phyloP scores from a whole-genome alignment of 2,329 filamentous ascomycete species.

The Calonectria ilicicola region DNA sequence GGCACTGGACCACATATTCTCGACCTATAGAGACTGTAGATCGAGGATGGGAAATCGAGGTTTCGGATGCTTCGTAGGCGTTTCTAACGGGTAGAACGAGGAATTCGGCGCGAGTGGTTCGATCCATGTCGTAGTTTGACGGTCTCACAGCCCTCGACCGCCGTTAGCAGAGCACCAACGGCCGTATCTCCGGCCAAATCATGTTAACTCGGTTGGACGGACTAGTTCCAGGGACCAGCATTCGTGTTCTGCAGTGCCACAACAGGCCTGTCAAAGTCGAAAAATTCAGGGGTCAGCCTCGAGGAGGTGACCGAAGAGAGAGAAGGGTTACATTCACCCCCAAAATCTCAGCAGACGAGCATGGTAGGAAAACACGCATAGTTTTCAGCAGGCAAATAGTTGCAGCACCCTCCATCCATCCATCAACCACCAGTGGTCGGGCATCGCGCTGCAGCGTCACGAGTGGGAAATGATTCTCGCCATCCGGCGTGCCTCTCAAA shows the following conservation, averaged over 20 bases:
- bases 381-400: too few species aligned
- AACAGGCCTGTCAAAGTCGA: neutral
- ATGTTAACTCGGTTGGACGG: neutral
- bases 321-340: neutral
- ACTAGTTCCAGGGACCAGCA: neutral
- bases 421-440: neutral
- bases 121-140: neutral
- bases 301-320: neutral
- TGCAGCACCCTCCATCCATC: too few species aligned
- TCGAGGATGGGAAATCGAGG: neutral
- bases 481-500: neutral
- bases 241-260: neutral
- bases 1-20: slow-evolving; percentile 24
- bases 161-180: neutral
- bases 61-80: neutral
- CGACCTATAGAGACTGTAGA: slow-evolving; percentile 17
- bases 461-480: neutral
- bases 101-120: slow-evolving; percentile 3
- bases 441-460: neutral
- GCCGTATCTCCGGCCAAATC: slow-evolving; percentile 1
- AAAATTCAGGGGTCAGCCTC: neutral
- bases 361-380: too few species aligned
- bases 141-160: neutral
- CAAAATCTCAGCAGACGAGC: neutral
- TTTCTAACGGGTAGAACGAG: slow-evolving; percentile 5